Base-by-base conservation (phyloP, 495 filamentous ascomycete species). In the Penicillium malachiteum region DNA sequence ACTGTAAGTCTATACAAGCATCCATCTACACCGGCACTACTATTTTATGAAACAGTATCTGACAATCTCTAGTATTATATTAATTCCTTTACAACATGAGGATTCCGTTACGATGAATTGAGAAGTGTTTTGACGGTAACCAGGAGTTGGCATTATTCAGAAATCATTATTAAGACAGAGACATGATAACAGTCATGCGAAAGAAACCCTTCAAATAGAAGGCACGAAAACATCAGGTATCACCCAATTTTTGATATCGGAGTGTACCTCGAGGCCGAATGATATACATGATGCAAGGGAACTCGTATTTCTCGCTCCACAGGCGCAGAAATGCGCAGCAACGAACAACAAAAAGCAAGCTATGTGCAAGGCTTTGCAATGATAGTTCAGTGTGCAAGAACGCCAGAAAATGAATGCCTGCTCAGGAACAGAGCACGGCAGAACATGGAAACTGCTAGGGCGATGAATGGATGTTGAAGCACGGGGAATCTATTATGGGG, bases 11-110 rank as follows among this genome's bases (percentile, higher is more conserved):
- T 13, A 18, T 21, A 1, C 37, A 35, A 12, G 11, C 40, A 2
- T 33, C 30, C 7, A 40, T 17, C 5, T 3, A 0, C 7, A 5
- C 33, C 33, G 9, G 4, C 31, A 8, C 1, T 3, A 30, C 8
- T 1, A n/a, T 6, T 4, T 0, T 12, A n/a, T 8, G 18, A 26
- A 32, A 31, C 2, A 26, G 21, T 14, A 21, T 17, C 51, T 62
- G 46, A 56, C 35, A 17, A n/a, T 37, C 7, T 38, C 12, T 54
- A 85, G 83, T 86, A 86, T 56, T 86, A 86, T 54, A 84, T 86
- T 59, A 81, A 80, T 45, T 86, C 83, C 3, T 68, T 66, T 43
- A 58, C 53, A 71, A 79, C 61, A 68, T 74, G 49, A 66, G 43
- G 7, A 7, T 4, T 30, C 34, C 26, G 14, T n/a, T n/a, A 37